Evolutionary conservation across 2,329 filamentous ascomycete species (phyloP), one percentile per base, ranked within the genome.

Genomic region (Talaromyces amestolkiae): DNA sequence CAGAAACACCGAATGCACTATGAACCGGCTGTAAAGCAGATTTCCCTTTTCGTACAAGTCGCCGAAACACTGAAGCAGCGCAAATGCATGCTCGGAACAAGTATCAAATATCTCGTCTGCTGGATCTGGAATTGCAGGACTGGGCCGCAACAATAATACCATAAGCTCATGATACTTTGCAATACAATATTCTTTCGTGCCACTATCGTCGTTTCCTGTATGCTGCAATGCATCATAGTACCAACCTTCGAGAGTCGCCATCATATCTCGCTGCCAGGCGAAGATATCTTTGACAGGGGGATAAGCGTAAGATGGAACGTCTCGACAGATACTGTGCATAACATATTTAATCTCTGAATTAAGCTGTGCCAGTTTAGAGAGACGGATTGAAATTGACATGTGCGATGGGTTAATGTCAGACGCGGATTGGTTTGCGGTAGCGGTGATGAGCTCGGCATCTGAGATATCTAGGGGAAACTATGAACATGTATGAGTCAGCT

Each of bases 291-390:
- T 73, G 1, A 84, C 74, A 1, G 77, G 74, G 0, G 83, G 83
- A 45, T 81, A 84, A 0, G 83, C 81, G 61, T 85, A 85, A 7
- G 72, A 72, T 0, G 83, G 83, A 0, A 78, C 75, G 4, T 79
- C 76, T 27, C 80, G 76, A n/a, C 79, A 78, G 61, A 86, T 79
- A 61, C 83, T 85, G 63, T 86, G 84, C 41, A 83, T 80, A 2
- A 86, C 77, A 58, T 85, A 85, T 72, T 86, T 86, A n/a, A 86
- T 85, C 69, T 86, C 84, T 0, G 84, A 86, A 64, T 85, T 86
- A 6, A 85, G 74, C 73, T 77, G 70, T 0, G 74, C 70, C 2
- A 75, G 56, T 60, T 65, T 72, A 63, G 85, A 85, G 0, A 85
- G 71, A 58, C 85, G 83, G 8, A 85, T 78, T 0, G 82, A 79